Conservation (phyloP, 495 filamentous ascomycete species). For the Cercophora newfieldiana region DNA sequence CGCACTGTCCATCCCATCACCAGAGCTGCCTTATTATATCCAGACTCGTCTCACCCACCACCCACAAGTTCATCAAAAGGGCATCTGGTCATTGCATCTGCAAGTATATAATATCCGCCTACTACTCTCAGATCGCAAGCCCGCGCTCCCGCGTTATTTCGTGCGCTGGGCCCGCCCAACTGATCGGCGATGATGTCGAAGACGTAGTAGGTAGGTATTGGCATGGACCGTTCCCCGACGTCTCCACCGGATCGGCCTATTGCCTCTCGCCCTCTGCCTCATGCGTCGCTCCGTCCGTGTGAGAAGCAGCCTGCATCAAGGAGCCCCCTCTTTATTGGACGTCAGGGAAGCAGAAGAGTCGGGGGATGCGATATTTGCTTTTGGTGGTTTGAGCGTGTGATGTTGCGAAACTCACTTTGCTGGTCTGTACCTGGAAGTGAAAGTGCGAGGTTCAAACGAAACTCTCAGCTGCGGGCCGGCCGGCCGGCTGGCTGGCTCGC, state of each 20-base stretch:
- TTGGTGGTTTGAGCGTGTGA: not conserved
- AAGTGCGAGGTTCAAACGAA: not conserved
- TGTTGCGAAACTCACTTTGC: not conserved
- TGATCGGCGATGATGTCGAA: slow-evolving; percentile 16
- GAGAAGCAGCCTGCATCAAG: not conserved
- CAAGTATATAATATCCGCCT: not conserved
- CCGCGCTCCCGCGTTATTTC: not conserved
- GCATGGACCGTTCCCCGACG: slow-evolving; percentile 14
- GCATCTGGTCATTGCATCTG: not conserved
- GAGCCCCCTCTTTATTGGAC: not conserved
- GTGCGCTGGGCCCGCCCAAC: not conserved
- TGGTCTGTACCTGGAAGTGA: not conserved
- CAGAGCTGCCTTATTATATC: not conserved
- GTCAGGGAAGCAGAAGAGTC: not conserved
- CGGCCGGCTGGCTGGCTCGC: not conserved
- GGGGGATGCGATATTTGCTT: not conserved
- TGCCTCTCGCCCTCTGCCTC: not conserved
- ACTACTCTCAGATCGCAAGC: not conserved
- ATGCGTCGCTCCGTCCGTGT: slow-evolving; percentile 1
- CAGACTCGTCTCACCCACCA: not conserved
- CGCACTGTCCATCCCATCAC: not conserved
- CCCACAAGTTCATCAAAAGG: not conserved
- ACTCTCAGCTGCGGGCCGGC: not conserved
- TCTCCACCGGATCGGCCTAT: slow-evolving; percentile 17
- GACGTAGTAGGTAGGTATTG: too few relatives aligned